Base-by-base conservation (phyloP, 495 filamentous ascomycete genomes). In the Aspergillus funiculosus region DNA sequence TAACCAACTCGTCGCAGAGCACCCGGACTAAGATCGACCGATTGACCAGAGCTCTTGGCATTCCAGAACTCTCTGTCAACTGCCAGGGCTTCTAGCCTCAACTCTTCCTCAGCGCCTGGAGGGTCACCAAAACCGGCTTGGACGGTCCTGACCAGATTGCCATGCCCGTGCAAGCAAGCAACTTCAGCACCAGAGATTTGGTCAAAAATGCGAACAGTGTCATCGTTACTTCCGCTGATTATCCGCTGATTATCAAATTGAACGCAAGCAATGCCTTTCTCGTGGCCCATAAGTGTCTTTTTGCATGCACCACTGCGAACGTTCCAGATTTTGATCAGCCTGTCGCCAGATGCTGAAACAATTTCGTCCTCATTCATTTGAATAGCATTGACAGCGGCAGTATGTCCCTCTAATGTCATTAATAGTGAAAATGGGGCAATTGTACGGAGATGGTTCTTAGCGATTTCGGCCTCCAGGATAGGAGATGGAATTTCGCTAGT, bases 211-310 rank as follows among this genome's bases (percentile, higher is more conserved):
- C 92, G 87, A 22, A 97, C 88, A 9, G 89, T 88, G 54, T 92
- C 85, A 61, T 99, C 92, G 55, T 88, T 94, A 63, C 89, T 95
- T 2, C 92, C 92, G 51, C 85, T 94, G 34, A 99, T 87, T 41
- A 99, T 94, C 3, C 91, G 80, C n/a, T 85, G 82, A n/a, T 87
- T 89, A 62, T 99, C 92, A 54, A 87, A 95, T 63, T 97, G 90
- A 14, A 99, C 87, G 64, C 92, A 99, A 11, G 92, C 92, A 57
- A 99, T 97, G 13, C 92, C 92, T 63, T 97, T 99, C 45, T 77
- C 77, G 57, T 99, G 92, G 4, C 92, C 94, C 34, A 86, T 64
- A 27, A 94, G 77, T 6, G 86, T 92, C 52, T 82, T 80, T 13
- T 75, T 69, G 59, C 86, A 91, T 10, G 72, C 64, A 39, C 89